Evolutionary conservation across 169 alveolate genomes (phyloP), one percentile per base, ranked within the genome.

Genomic region (Eimeria maxima): DNA sequence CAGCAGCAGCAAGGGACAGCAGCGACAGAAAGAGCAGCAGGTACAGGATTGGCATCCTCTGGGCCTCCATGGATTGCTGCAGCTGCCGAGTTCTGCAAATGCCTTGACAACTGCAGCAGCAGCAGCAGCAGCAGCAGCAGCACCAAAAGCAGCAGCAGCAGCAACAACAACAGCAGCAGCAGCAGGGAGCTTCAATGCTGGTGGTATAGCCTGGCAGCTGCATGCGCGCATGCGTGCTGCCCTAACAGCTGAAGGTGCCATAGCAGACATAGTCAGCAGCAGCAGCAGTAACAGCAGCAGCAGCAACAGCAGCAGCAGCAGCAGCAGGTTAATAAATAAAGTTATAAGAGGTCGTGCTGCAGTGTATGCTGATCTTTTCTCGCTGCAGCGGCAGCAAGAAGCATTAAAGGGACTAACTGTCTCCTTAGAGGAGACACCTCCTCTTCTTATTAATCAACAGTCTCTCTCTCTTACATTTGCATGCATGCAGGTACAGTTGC

Each of bases 71-170:
- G 45, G 80, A 11, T 13, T 38, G 86, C 20, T 14, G 8, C 60
- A n/a, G 47, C 86, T 38, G 86, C 86, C 24, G 20, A 14, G 22
- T 33, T 33, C 38, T 33, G 80, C 80, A 5, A 42, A 22, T 14
- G 20, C 55, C 27, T 74, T 29, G 53, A 3, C 38, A n/a, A 50
- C 86, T n/a, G 86, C 86, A 74, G 53, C n/a, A 60, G 42, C 84
- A 22, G 65, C 90, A 80, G 90, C 90, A 80, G 65, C 67, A 80
- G 33, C 90, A 80, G 90, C 67, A 80, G 42, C 90, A 20, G 53
- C 60, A 42, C 53, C 86, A 5, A 24, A 60, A 80, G 90, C 67
- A 80, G 42, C 90, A 20, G 53, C 60, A 42, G 69, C 90, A 50
- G 90, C 71, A 42, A 69, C 90, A 50, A 69, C 63, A 80, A 20